Conservation (phyloP, 495 filamentous ascomycete species). For the Neurospora sp. region DNA sequence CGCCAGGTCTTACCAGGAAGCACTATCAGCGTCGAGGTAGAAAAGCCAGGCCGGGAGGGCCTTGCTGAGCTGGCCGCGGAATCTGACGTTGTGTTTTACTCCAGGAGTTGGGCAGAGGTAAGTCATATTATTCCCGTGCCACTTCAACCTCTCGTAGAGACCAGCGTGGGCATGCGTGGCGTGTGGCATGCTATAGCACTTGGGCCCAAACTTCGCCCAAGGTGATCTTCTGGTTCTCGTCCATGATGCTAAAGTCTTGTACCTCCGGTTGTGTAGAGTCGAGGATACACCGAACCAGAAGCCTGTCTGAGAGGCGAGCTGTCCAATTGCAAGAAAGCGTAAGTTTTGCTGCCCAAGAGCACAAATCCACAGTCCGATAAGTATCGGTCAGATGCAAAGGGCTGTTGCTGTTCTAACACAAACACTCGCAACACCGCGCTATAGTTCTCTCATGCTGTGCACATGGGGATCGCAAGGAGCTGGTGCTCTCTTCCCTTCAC, state of each 20-base stretch:
- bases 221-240: not conserved
- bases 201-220: not conserved
- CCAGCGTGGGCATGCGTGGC: not conserved
- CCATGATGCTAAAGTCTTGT: not conserved
- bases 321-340: constrained; percentile 16
- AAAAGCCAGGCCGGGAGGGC: constrained; percentile 54
- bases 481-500: constrained; percentile 31
- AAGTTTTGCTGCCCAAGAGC: constrained; percentile 7
- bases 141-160: not conserved
- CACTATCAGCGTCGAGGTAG: constrained; percentile 57
- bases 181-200: not conserved
- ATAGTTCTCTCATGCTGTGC: constrained; percentile 49
- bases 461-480: constrained; percentile 61
- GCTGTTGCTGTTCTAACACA: not conserved
- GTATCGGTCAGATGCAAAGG: not conserved
- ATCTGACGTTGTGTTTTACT: constrained; percentile 63
- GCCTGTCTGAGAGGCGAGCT: constrained; percentile 25
- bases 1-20: constrained; percentile 35
- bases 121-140: constrained; percentile 9
- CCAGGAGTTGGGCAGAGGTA: constrained; percentile 59
- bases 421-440: not conserved
- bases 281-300: constrained; percentile 23
- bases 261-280: constrained; percentile 12
- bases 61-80: constrained; percentile 50
- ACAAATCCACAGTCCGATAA: not conserved